Evolutionary conservation across 257 asterid species (phyloP), one percentile per base, ranked within the genome.

Genomic region (Leptodermis oblonga): DNA sequence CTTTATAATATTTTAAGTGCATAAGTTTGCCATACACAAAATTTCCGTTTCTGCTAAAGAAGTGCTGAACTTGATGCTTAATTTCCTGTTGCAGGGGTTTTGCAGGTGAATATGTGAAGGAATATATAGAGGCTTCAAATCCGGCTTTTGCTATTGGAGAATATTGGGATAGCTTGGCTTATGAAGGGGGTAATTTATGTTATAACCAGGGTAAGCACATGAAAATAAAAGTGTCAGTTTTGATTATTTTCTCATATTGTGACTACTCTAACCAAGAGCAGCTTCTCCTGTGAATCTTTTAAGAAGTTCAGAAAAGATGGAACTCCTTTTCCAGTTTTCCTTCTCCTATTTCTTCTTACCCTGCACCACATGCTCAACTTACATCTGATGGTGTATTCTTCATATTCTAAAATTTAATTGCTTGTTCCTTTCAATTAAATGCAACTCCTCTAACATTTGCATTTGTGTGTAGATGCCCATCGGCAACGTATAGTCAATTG

Each of bases 91-190:
- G 41, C 73, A 79, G 89, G 58, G 89, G 89, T 3, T 84, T 84
- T 74, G 79, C 84, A 56, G 89, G 89, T 76, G 86, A 68, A 43
- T 82, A 84, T 48, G 83, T 84, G 43, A 82, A 84, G 77, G 85
- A 82, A 69, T 84, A 84, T 72, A 76, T 84, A 53, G 89, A 84
- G 75, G 85, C 79, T 67, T 82, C 89, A 48, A 74, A 80, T 72
- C 89, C 89, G 39, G 81, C 84, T 39, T 84, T 84, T 76, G 79
- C 86, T 65, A 78, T 84, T 65, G 89, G 89, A 67, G 89, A 84
- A 63, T 84, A 84, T 59, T 84, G 89, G 89, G 89, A 84, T 78
- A 79, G 85, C 62, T 82, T 84, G 68, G 82, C 74, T 48, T 84
- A 84, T 72, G 85, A 80, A 84, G 84, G 85, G 56, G 87, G 89